A percentile compares a stretch with the other conserved stretches of the same genome.
phyloP scores from a whole-genome alignment of 805 yeast genomes.

The Saturnispora bothae region DNA sequence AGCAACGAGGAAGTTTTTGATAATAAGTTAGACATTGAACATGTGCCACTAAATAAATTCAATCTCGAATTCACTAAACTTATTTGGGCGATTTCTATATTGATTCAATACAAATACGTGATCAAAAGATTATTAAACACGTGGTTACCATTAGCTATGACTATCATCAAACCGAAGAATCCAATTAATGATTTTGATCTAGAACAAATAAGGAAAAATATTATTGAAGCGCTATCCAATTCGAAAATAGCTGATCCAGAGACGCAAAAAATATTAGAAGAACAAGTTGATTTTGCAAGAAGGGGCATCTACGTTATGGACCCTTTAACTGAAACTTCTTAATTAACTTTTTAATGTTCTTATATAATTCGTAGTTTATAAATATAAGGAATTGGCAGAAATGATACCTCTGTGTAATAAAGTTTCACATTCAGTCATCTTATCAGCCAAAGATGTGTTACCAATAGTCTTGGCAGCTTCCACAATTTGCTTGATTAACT shows the following conservation, averaged over 20 bases:
- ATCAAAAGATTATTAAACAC: constrained; percentile 15
- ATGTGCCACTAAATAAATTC: constrained; percentile 9
- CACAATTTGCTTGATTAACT: constrained; percentile 79
- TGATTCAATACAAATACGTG: constrained; percentile 19
- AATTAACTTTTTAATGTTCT: background rate
- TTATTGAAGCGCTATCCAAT: constrained; percentile 2
- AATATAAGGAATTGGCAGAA: constrained; percentile 88
- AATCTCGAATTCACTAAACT: constrained; percentile 6
- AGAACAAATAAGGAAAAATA: constrained; percentile 1
- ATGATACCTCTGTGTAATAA: constrained; percentile 93
- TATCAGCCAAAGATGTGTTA: constrained; percentile 70
- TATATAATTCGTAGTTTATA: constrained; percentile 21
- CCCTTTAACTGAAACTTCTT: constrained; percentile 5
- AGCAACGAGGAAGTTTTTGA: constrained; percentile 14
- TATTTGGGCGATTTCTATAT: constrained; percentile 10
- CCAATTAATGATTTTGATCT: constrained; percentile 3
- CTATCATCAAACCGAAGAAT: constrained; percentile 5
- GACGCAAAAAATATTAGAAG: background rate
- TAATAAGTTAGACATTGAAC: constrained; percentile 11
- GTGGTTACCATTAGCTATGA: constrained; percentile 14
- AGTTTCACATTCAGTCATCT: constrained; percentile 79
- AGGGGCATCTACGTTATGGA: constrained; percentile 8
- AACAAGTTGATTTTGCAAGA: constrained; percentile 1
- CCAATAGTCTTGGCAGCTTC: constrained; percentile 94
- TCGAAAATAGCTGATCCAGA: background rate